Evolutionary conservation across 192 early-diverging fungal genomes (phyloP), one percentile per base, ranked within the genome.

Genomic region (Podila minutissima): DNA sequence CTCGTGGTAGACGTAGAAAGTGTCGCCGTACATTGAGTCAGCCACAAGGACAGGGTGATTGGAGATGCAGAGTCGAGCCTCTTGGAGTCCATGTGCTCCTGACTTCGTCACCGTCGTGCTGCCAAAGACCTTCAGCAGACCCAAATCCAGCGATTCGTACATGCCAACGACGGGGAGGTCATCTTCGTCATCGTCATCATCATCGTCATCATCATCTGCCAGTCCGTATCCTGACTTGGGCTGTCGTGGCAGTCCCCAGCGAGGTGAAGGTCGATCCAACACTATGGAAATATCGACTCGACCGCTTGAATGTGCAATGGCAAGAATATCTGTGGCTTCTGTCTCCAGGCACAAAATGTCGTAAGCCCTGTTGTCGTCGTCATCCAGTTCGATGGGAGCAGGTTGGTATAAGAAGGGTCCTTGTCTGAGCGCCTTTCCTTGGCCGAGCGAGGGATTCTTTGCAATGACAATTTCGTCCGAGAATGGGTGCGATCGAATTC

Each of bases 1-100:
- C 26, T 86, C 73, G 65, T 96, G 94, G 46, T 92, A 89, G 8
- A 88, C 82, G 65, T 91, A 96, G 59, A 93, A 91, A 20, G 86
- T 86, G 29, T 90, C 84, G 32, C 85, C 73, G 53, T 91, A 91
- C 57, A 88, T 75, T 10, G 89, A 74, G 66, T 96, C 94, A 0
- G 73, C 67, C 4, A 89, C 69, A 38, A 96, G 71, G 32, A 74
- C 74, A 37, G 91, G 87, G n/a, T 82, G 76, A 59, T 78, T 76
- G 0, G 70, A 85, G 37, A 90, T 78, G 4, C 90, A 86, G 64
- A 89, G 58, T 35, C 72, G 62, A 41, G 64, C 71, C 62, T 82
- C 82, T 29, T 65, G 35, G 26, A 84, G 59, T 10, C 61, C 61
- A 32, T 78, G 67, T 4, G 55, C 61, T 31, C 70, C 69, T 2